These are phyloP conservation scores for Aspergillus novofumigatus DNA, from an alignment of 2,329 filamentous ascomycete genomes.

Conservation along the genomic window DNA sequence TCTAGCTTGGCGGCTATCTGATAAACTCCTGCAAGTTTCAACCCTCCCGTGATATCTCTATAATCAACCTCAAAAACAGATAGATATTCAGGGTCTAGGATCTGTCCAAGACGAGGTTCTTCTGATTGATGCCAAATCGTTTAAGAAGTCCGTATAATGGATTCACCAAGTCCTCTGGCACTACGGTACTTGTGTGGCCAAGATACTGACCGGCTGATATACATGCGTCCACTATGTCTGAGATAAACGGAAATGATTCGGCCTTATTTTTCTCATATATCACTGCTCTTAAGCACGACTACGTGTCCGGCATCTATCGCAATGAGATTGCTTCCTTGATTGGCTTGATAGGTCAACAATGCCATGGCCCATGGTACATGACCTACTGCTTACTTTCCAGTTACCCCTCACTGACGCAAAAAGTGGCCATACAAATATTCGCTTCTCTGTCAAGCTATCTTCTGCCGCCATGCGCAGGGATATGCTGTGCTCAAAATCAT, in stretches of 20 bases:
- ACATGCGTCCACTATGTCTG: too few relatives aligned
- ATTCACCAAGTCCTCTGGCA: background rate
- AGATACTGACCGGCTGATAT: background rate
- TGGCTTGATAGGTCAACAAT: background rate
- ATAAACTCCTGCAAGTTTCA: background rate
- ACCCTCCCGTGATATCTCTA: background rate
- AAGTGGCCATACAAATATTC: slow-evolving; percentile 4
- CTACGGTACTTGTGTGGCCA: background rate
- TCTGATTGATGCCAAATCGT: background rate
- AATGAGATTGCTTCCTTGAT: background rate
- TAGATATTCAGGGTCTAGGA: background rate
- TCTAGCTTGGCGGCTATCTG: background rate
- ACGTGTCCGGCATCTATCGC: background rate
- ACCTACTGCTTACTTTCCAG: background rate
- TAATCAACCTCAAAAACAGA: background rate
- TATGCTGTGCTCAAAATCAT: slow-evolving; percentile 3
- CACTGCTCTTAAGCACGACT: background rate
- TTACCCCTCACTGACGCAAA: slow-evolving; percentile 6
- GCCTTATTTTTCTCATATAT: background rate
- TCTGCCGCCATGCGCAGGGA: slow-evolving; percentile 1
- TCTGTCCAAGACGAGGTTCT: background rate
- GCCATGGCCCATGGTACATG: background rate
- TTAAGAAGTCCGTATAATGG: too few relatives aligned
- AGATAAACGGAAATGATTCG: background rate
- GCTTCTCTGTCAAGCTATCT: slow-evolving; percentile 1